Evolutionary conservation across 257 asterid genomes (phyloP), one percentile per base, ranked within the genome.

Genomic region (Solanum sejunctum): DNA sequence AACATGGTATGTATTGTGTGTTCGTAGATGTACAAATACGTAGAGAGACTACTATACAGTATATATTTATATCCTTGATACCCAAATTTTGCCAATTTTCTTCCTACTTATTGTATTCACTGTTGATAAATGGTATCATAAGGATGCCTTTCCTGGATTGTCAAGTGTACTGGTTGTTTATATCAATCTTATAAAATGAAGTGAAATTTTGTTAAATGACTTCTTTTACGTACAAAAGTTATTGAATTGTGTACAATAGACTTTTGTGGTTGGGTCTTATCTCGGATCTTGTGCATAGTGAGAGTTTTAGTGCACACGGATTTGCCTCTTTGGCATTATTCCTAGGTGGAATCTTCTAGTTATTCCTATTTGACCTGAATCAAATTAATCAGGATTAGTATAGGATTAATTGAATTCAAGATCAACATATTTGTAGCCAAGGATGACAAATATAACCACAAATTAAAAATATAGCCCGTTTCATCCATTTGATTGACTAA

Each of bases 171-270:
- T 72, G 52, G 26, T 2, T 52, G 82, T 75, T 26, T 6, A 1
- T 77, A 77, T 77, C 82, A 77, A 28, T 78, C 28, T 77, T 26
- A 26, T 78, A 16, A 18, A 52, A 78, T 52, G 64, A 16, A 78
- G 28, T 26, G 28, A 51, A 77, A 16, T 16, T 26, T 77, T 66
- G 47, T 15, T 32, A 32, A 66, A 7, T 15, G 5, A 3, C 15
- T 66, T 32, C 15, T 8, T 61, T 12, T 66, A 32, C 73, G 0
- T 64, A 64, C 39, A 26, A 7, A 64, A 16, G 36, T 21, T 36
- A 36, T 36, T 36, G 6, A 36, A 36, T 3, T 36, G 39, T 4
- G 5, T 36, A 36, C 39, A 36, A 36, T 36, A 36, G 39, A 36
- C 39, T 6, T 6, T 36, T 36, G 0, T 36, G 6, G 6, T 36